Evolutionary conservation across 225 moss, liverwort and hornwort species (phyloP).

Genomic region (Takakia lepidozioides): DNA sequence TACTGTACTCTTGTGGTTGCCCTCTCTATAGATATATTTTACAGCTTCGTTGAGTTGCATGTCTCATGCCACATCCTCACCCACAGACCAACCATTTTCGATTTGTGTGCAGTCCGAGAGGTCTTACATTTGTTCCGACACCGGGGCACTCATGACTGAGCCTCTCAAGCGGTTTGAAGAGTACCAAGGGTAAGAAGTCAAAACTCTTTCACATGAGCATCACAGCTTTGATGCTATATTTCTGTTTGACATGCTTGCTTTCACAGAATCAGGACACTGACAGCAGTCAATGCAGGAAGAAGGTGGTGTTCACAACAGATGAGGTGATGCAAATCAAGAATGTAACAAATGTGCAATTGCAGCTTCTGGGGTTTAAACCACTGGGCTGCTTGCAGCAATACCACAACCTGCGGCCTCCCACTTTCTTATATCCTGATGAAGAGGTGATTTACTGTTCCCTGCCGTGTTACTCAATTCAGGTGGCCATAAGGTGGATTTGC

Average conservation of each 20-base stretch:
- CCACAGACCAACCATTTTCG: too few relatives aligned
- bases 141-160: slow-evolving; percentile 69
- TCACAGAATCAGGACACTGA: too few relatives aligned
- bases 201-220: not conserved
- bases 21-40: too few relatives aligned
- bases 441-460: too few relatives aligned
- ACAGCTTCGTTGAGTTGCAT: too few relatives aligned
- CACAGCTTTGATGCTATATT: too few relatives aligned
- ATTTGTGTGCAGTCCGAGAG: slow-evolving; percentile 63
- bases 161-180: slow-evolving; percentile 77
- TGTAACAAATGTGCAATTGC: slow-evolving; percentile 64
- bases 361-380: slow-evolving; percentile 84
- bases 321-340: slow-evolving; percentile 76
- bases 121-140: slow-evolving; percentile 71
- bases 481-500: too few relatives aligned
- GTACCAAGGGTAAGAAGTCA: slow-evolving; percentile 60
- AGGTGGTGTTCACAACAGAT: slow-evolving; percentile 63
- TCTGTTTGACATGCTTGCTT: not conserved
- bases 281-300: slow-evolving; percentile 45
- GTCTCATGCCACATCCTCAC: too few relatives aligned
- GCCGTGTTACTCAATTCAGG: too few relatives aligned
- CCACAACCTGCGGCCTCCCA: slow-evolving; percentile 86
- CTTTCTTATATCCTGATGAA: slow-evolving; percentile 95
- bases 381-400: slow-evolving; percentile 65
- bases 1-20: too few relatives aligned